Evolutionary conservation across 805 yeast genomes (phyloP), one percentile per base, ranked within the genome.

Genomic region (Isabelozyma pseudorhagii): DNA sequence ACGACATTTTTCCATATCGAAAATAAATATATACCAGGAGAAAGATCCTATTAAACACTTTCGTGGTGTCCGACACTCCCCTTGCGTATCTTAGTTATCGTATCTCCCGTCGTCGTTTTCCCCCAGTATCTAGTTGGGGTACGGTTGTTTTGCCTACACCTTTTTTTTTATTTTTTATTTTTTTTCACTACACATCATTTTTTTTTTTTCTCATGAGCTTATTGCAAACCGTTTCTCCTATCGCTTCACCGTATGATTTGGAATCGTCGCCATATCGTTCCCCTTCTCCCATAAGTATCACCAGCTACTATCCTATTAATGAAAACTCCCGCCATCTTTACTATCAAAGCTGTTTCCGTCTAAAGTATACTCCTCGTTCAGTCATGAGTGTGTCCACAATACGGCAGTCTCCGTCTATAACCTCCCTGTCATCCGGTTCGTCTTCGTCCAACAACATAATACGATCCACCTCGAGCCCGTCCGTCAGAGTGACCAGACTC

Each of bases 181-280:
- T 9, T 9, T 31, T 2, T 29, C 10, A 29, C 10, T 29, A 29
- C 10, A 29, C 10, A 1, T 8, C 10, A 29, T 10, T 10, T 31
- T 31, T 31, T 31, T 31, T 13, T 31, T 9, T 9, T 31, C 21
- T 45, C 10, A 53, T 53, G 56, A 53, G 56, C 44, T 45, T 49
- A 42, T 28, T 43, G 11, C 46, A 46, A 40, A 49, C 49, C 4
- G 40, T 49, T 9, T 50, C 57, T 36, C 54, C 55, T 14, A 46
- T 52, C 31, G 46, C 52, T 17, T 49, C 54, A 13, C 54, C 55
- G 29, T 49, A 54, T 46, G 56, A 52, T 15, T 44, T 34, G 10
- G 46, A 44, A 8, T 15, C 28, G 15, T 25, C 44, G 28, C 8
- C 46, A 47, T 47, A 21, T 21, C 13, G 40, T 38, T 31, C 36